Conservation (phyloP, 2,329 filamentous ascomycete species). For the Nemania sp. region DNA sequence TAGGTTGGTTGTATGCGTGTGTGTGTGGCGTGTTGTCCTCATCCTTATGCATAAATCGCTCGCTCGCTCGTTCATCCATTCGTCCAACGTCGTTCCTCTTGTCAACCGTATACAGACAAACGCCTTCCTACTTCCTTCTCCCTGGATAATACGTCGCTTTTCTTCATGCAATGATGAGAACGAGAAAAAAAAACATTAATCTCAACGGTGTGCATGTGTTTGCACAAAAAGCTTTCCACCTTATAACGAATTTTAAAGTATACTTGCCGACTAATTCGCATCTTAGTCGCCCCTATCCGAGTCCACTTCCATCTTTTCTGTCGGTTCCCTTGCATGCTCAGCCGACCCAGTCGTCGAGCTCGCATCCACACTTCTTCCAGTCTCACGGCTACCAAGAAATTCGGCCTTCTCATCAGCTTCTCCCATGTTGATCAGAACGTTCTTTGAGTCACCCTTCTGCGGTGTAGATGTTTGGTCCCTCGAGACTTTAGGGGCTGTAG, state of each 20-base stretch:
- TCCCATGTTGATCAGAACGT: conserved; percentile 39
- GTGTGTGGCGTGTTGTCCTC: neutral
- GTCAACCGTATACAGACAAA: conserved; percentile 20
- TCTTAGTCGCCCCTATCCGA: conserved; percentile 44
- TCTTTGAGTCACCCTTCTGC: conserved; percentile 45
- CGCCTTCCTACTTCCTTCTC: neutral
- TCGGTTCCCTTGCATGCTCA: conserved; percentile 40
- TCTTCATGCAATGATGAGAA: neutral
- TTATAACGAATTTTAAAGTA: neutral
- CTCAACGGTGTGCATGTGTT: neutral
- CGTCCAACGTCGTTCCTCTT: conserved; percentile 2
- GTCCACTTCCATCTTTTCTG: conserved; percentile 51
- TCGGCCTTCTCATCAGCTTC: conserved; percentile 45
- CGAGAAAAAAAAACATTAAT: conserved; percentile 1
- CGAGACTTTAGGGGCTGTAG: conserved; percentile 54
- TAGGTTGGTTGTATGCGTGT: neutral
- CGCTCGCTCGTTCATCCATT: conserved; percentile 14
- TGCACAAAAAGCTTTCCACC: neutral
- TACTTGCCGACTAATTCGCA: neutral
- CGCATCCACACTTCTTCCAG: conserved; percentile 37
- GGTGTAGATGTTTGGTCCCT: conserved; percentile 47
- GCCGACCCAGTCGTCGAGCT: conserved; percentile 34
- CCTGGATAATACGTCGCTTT: neutral
- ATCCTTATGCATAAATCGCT: conserved; percentile 11
- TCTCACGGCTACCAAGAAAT: conserved; percentile 29